Evolutionary conservation across 2,329 filamentous ascomycete species (phyloP).

Genomic region (Neurospora sp.): DNA sequence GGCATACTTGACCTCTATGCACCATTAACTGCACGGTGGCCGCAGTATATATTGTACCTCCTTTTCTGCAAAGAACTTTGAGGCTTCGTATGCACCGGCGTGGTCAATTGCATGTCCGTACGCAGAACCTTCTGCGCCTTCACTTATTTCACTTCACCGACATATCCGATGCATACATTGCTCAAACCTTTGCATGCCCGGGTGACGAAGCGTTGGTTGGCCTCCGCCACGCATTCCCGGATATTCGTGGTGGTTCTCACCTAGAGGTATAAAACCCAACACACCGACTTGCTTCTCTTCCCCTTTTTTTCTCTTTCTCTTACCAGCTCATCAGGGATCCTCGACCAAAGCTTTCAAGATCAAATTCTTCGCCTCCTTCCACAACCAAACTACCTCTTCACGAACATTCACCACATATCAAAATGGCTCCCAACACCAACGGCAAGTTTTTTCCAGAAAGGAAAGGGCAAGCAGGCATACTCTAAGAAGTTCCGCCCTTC

Average conservation of each 20-base stretch:
- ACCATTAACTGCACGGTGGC: background rate
- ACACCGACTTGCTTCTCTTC: no score
- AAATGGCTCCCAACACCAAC: no score
- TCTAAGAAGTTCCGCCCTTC: no score
- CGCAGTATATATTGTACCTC: background rate
- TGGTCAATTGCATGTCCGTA: background rate
- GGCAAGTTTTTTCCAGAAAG: no score
- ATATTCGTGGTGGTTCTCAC: background rate
- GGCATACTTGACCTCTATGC: background rate
- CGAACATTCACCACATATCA: no score
- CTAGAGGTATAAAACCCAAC: background rate
- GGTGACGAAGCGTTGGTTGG: background rate
- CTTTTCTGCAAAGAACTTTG: background rate
- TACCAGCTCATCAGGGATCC: no score
- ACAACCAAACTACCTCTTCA: no score
- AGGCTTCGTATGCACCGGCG: background rate
- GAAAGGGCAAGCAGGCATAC: no score
- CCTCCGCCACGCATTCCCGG: background rate
- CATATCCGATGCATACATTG: background rate
- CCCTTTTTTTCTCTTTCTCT: no score
- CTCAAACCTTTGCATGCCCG: background rate
- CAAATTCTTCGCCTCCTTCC: no score
- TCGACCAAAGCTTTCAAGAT: no score
- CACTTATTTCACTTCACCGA: background rate
- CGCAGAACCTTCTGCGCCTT: background rate